phyloP scores from a whole-genome alignment of 306 rosid genomes.

The Cicer arietinum region DNA sequence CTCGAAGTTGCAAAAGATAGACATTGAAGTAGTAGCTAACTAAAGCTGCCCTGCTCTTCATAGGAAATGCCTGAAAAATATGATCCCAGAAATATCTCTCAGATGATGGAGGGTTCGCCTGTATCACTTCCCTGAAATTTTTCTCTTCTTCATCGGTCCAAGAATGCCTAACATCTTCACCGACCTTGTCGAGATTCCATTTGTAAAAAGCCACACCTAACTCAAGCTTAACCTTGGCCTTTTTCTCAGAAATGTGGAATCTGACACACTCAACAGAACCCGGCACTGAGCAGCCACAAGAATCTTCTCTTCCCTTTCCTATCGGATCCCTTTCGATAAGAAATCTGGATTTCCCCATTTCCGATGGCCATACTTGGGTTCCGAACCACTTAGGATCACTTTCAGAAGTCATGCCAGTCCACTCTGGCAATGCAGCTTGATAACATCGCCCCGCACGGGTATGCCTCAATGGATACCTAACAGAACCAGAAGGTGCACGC shows the following conservation, averaged over 20 bases:
- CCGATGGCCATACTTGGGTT: constrained; percentile 67
- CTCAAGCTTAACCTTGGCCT: constrained; percentile 63
- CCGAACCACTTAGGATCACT: constrained; percentile 85
- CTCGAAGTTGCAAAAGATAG: constrained; percentile 74
- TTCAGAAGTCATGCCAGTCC: constrained; percentile 60
- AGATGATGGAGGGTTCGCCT: constrained; percentile 50
- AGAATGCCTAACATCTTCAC: constrained; percentile 63
- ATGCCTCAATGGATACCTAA: constrained; percentile 28
- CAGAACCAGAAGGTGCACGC: constrained; percentile 12
- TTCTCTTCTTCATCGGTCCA: constrained; percentile 74
- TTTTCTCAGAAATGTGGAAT: constrained; percentile 76
- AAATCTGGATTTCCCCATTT: constrained; percentile 43
- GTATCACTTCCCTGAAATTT: constrained; percentile 57
- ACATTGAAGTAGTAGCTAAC: constrained; percentile 92
- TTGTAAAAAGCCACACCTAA: constrained; percentile 65
- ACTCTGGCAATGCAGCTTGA: constrained; percentile 73
- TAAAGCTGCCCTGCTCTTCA: constrained; percentile 68
- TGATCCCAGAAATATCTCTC: constrained; percentile 61
- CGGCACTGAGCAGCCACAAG: constrained; percentile 65
- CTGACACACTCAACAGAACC: constrained; percentile 71
- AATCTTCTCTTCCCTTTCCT: constrained; percentile 85
- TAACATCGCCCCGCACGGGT: constrained; percentile 53
- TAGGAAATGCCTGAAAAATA: constrained; percentile 55
- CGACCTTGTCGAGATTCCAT: constrained; percentile 66
- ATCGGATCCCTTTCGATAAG: constrained; percentile 77